phyloP scores from a whole-genome alignment of 805 yeast genomes.

The Phaffomyces opuntiae region DNA sequence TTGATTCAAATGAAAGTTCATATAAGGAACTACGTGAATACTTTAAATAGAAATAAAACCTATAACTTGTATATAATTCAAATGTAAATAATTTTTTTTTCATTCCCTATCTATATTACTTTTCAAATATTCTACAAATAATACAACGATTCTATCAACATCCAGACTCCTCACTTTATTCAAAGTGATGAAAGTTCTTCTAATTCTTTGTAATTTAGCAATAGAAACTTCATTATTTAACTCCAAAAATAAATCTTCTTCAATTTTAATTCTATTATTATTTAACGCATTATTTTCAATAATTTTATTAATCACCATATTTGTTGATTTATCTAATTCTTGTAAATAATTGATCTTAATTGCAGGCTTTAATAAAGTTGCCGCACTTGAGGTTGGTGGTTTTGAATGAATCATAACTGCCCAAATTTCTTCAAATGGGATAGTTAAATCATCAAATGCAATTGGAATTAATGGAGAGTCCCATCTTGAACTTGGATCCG shows the following conservation, averaged over 20 bases:
- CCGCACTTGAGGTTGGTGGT: slow-evolving; percentile 73
- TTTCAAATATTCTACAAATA: slow-evolving; percentile 75
- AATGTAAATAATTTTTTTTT: too few species aligned
- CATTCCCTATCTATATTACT: slow-evolving; percentile 35
- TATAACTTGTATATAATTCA: neutral
- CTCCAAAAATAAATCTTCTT: slow-evolving; percentile 40
- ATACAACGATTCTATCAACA: slow-evolving; percentile 52
- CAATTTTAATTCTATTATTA: slow-evolving; percentile 32
- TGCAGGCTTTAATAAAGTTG: slow-evolving; percentile 78
- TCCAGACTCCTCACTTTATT: slow-evolving; percentile 77
- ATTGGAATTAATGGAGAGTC: slow-evolving; percentile 84
- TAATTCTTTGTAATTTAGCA: slow-evolving; percentile 75
- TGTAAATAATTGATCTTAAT: slow-evolving; percentile 69
- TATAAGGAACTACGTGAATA: slow-evolving; percentile 10
- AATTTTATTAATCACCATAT: slow-evolving; percentile 53
- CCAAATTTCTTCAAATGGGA: slow-evolving; percentile 67
- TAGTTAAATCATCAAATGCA: slow-evolving; percentile 41
- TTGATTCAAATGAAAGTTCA: slow-evolving; percentile 9
- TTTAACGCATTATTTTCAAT: slow-evolving; percentile 54
- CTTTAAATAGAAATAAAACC: neutral
- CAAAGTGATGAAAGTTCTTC: slow-evolving; percentile 76
- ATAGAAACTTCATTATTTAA: slow-evolving; percentile 57
- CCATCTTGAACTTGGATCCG: slow-evolving; percentile 82
- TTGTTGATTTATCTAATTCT: slow-evolving; percentile 68
- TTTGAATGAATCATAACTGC: slow-evolving; percentile 44